Evolutionary conservation across 2,329 filamentous ascomycete species (phyloP).

Genomic region (Xylariaceae sp.): DNA sequence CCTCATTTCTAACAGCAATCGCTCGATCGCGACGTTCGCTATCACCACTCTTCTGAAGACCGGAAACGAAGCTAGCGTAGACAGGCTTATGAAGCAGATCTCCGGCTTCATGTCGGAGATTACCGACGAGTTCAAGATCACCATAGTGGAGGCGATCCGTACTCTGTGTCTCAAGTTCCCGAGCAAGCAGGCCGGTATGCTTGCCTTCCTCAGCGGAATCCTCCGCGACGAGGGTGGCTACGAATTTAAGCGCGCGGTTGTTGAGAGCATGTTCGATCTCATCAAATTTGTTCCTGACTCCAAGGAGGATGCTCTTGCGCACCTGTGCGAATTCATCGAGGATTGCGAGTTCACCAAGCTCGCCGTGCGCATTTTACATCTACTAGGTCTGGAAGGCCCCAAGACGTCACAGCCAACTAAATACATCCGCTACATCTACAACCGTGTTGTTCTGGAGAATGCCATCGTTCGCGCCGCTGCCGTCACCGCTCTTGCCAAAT

Average conservation of each 20-base stretch:
- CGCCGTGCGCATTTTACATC: slow-evolving; percentile 88
- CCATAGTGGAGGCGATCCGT: slow-evolving; percentile 97
- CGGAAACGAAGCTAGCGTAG: slow-evolving; percentile 94
- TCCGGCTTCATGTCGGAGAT: slow-evolving; percentile 98
- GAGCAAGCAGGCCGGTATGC: slow-evolving; percentile 95
- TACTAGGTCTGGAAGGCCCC: slow-evolving; percentile 90
- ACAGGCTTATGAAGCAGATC: slow-evolving; percentile 97
- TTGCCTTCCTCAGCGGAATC: slow-evolving; percentile 95
- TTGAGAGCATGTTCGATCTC: slow-evolving; percentile 98
- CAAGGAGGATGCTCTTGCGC: slow-evolving; percentile 77
- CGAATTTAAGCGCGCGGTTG: slow-evolving; percentile 95
- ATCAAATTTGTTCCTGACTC: slow-evolving; percentile 97
- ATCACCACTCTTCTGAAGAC: slow-evolving; percentile 98
- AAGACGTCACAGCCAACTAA: slow-evolving; percentile 95
- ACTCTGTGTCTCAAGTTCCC: slow-evolving; percentile 97
- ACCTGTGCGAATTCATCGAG: slow-evolving; percentile 98
- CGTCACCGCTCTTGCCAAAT: slow-evolving; percentile 93
- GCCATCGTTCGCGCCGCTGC: slow-evolving; percentile 92
- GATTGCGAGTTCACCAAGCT: slow-evolving; percentile 99
- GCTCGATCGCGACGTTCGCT: slow-evolving; percentile 95
- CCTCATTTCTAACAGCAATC: slow-evolving; percentile 93
- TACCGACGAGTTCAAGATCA: slow-evolving; percentile 99
- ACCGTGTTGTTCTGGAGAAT: slow-evolving; percentile 94
- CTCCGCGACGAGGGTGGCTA: slow-evolving; percentile 95
- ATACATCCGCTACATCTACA: slow-evolving; percentile 99